Base-by-base conservation (phyloP, 148 eudicot genomes). In the Camellia granthamiana region DNA sequence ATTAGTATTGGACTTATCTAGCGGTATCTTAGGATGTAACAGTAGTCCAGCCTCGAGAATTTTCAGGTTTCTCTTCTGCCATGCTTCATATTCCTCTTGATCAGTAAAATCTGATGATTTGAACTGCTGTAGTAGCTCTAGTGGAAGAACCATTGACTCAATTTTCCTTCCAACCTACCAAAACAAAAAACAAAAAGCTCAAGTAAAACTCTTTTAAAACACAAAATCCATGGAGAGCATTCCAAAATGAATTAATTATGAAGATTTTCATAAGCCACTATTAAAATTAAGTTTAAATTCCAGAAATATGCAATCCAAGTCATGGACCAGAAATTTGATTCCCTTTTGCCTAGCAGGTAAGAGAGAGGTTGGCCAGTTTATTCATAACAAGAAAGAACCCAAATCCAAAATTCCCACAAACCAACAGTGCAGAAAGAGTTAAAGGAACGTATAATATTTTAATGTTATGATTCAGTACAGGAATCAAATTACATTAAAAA, bases 21-120 rank as follows among this genome's bases (percentile, higher is more conserved):
- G 83, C 42, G 93, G 93, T 83, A 88, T 83, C 77, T 84, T 84
- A 86, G 99, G 97, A 79, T 97, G 97, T 79, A 87, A 67, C 66
- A 96, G 87, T 54, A 96, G 98, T 16, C 99, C 99, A 67, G 97
- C 99, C 83, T 96, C 98, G 49, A 96, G 98, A 84, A 94, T 78
- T 84, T 88, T 91, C 71, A 94, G 78, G 85, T 89, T 88, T 80
- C 99, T 90, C 85, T 85, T 91, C 85, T 94, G 98, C 97, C 99
- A 96, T 62, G 89, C 79, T 60, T 89, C 92, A 77, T 92, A 96
- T 79, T 96, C 99, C 87, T 84, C 88, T 76, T 90, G 97, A 83
- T 92, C 87, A 69, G 88, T 83, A 77, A 96, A 96, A 84, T 96
- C 99, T 72, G 98, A 89, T 55, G 90, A 84, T 84, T 96, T 94